phyloP scores from a whole-genome alignment of 2,329 filamentous ascomycete genomes.

The Phaeophleospora eucalypticola region DNA sequence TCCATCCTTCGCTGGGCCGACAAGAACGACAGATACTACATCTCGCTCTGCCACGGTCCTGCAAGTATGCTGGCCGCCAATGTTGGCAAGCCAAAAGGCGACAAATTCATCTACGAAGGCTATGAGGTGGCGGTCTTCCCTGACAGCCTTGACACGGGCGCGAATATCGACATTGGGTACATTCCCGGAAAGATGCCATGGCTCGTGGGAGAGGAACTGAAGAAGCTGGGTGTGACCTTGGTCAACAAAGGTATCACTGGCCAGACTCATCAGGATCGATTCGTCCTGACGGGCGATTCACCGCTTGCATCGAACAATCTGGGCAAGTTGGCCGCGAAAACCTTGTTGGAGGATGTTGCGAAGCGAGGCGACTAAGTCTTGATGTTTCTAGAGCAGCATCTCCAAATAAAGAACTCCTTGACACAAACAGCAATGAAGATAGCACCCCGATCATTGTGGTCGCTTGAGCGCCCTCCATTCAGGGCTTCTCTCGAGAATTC shows the following conservation, averaged over 20 bases:
- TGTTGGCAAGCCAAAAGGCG: conserved; percentile 13
- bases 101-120: conserved; percentile 7
- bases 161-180: conserved; percentile 23
- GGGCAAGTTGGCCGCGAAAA: no score
- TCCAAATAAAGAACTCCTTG: no score
- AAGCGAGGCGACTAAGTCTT: no score
- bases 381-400: no score
- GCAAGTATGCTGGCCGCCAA: conserved; percentile 16
- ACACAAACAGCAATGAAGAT: no score
- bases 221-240: conserved; percentile 14
- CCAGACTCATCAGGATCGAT: conserved; percentile 17
- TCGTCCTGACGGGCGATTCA: conserved; percentile 20
- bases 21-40: conserved; percentile 16
- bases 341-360: no score
- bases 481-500: no score
- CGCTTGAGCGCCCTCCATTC: no score
- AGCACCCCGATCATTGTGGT: no score
- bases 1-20: conserved; percentile 19
- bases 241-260: conserved; percentile 19
- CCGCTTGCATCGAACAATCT: conserved; percentile 22
- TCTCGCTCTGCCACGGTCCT: conserved; percentile 20
- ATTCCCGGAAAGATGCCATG: conserved; percentile 23
- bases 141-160: conserved; percentile 16
- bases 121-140: conserved; percentile 20
- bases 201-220: conserved; percentile 20